A percentile compares a stretch with the other conserved stretches of the same genome.
phyloP scores from a whole-genome alignment of 345 rosid genomes.

The Moringa oleifera region DNA sequence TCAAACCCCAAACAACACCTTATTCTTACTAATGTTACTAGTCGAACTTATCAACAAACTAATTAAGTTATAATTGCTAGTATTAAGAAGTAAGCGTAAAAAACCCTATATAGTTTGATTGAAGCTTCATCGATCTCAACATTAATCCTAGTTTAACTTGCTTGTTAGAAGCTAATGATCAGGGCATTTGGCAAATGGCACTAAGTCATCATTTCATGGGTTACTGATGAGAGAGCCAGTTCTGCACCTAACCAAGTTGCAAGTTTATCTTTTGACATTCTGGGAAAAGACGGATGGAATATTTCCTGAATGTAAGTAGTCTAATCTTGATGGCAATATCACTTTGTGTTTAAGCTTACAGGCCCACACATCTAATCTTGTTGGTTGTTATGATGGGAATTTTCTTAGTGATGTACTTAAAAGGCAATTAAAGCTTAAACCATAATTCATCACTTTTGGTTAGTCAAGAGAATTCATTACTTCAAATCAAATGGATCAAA shows the following conservation, averaged over 20 bases:
- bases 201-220: background rate
- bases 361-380: constrained; percentile 73
- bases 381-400: constrained; percentile 40
- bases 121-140: too few relatives aligned
- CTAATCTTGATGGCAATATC: constrained; percentile 33
- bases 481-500: background rate
- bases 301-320: constrained; percentile 27
- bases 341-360: constrained; percentile 25
- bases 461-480: background rate
- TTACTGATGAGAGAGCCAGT: constrained; percentile 4
- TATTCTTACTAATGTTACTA: too few relatives aligned
- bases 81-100: background rate
- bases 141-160: too few relatives aligned
- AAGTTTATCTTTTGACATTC: constrained; percentile 21
- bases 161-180: too few relatives aligned
- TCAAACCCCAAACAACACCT: too few relatives aligned
- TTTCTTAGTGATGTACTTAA: constrained; percentile 34
- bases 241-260: constrained; percentile 14
- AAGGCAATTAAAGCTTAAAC: constrained; percentile 30
- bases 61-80: background rate
- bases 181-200: too few relatives aligned
- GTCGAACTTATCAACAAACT: too few relatives aligned
- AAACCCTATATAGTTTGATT: too few relatives aligned
- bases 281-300: constrained; percentile 20
- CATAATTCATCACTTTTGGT: constrained; percentile 9